These are phyloP conservation scores for Sesbania bispinosa DNA, from an alignment of 306 rosid genomes.

Conservation along the genomic window DNA sequence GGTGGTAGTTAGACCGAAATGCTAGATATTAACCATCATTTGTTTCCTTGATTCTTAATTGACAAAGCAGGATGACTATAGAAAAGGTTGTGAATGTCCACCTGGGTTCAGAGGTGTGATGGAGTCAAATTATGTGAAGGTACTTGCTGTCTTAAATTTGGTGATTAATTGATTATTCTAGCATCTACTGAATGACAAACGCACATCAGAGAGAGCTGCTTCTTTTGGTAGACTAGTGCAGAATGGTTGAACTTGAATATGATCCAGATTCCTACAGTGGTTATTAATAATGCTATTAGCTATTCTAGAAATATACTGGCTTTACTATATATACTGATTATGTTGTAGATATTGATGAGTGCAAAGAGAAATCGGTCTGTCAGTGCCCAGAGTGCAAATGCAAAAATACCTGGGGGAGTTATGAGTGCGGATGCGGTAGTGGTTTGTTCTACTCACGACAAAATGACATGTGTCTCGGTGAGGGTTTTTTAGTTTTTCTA, in stretches of 20 bases:
- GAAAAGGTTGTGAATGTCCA: conserved; percentile 82
- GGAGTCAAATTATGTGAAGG: conserved; percentile 80
- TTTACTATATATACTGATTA: conserved; percentile 12
- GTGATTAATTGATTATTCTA: background rate
- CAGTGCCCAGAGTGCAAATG: conserved; percentile 85
- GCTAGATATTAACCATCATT: background rate
- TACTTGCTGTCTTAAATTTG: conserved; percentile 29
- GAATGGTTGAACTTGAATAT: background rate
- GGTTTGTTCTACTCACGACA: conserved; percentile 71
- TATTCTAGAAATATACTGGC: background rate
- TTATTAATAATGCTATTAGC: background rate
- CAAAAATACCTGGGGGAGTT: conserved; percentile 85
- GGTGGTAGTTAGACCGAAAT: background rate
- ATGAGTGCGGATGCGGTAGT: conserved; percentile 70
- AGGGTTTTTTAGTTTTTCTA: conserved; percentile 18
- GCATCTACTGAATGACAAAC: background rate
- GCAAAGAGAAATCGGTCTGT: conserved; percentile 72
- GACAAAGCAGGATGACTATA: conserved; percentile 57
- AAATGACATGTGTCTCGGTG: conserved; percentile 75
- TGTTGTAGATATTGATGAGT: conserved; percentile 79
- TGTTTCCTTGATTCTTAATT: conserved; percentile 2
- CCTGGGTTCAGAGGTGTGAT: conserved; percentile 84
- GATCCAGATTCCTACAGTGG: background rate
- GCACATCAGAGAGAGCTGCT: background rate
- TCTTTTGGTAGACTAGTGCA: background rate